Evolutionary conservation across 257 asterid species (phyloP), one percentile per base, ranked within the genome.

Genomic region (Osmanthus fragrans): DNA sequence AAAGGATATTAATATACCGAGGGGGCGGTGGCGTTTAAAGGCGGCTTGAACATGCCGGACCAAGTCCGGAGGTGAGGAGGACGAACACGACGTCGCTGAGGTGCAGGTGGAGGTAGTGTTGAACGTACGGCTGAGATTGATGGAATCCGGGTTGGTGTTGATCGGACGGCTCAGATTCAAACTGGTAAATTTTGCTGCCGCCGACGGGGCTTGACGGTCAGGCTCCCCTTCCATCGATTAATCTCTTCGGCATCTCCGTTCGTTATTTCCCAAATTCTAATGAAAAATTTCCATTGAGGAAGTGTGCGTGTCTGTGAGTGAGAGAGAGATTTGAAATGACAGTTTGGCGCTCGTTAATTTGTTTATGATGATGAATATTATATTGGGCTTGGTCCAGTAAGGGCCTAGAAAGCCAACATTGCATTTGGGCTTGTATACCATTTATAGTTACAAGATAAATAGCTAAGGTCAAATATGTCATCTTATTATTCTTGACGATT

Each of bases 141-240:
- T 68, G 75, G 87, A 86, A 15, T 91, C 97, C 3, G 86, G 89
- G 75, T 86, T 71, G 76, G 89, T 77, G 86, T 51, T 86, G 81
- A 91, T 80, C 78, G 94, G 88, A 72, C 84, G 92, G 78, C 85
- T 76, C 18, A 82, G 88, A 77, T 81, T 79, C 81, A 88, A 84
- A 68, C 83, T 84, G 69, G 89, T 51, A 84, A 88, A 84, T 19
- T 82, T 71, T 68, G 80, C 77, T 71, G 80, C 84, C 73, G 85
- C 85, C 42, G 85, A 82, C 68, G 85, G 90, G 77, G 72, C 85
- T 83, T 90, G 96, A 88, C 87, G 91, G 85, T 92, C 91, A 87
- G 90, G 81, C 88, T 94, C 96, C 89, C 90, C 93, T 85, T 94
- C 94, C 97, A 92, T 92, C 77, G 94, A 85, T 82, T 77, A 79